phyloP scores from a whole-genome alignment of 805 yeast species.

The Yarrowia deformans region DNA sequence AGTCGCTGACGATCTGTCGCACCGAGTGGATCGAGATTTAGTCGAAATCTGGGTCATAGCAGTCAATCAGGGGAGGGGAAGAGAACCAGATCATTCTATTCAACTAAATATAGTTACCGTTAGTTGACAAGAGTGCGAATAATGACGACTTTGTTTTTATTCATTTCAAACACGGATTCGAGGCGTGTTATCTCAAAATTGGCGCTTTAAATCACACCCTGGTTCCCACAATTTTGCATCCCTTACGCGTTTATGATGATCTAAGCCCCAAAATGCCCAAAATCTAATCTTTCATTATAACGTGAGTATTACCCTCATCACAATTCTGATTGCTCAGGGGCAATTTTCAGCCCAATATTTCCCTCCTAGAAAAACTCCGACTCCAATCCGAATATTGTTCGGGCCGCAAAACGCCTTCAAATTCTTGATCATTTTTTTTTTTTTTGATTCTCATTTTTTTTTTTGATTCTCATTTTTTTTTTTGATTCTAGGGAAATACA shows the following conservation, averaged over 20 bases:
- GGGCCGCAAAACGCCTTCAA: background rate
- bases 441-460: too few species aligned
- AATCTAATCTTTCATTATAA: background rate
- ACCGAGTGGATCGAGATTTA: background rate
- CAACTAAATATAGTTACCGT: too few species aligned
- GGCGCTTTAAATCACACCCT: too few species aligned
- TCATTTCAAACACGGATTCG: too few species aligned
- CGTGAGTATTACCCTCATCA: background rate
- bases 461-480: too few species aligned
- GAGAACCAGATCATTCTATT: too few species aligned
- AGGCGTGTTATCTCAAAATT: too few species aligned
- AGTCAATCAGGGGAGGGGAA: too few species aligned
- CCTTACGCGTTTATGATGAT: background rate
- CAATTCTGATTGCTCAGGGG: background rate
- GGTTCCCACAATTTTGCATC: background rate
- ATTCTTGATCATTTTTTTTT: slow-evolving; percentile 5
- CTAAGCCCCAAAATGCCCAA: background rate
- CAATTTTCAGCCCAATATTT: background rate
- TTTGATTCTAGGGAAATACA: too few species aligned
- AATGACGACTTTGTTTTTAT: too few species aligned
- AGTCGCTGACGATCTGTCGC: background rate
- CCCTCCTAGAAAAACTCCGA: background rate
- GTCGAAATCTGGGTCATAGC: too few species aligned
- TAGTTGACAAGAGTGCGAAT: too few species aligned
- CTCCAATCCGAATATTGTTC: background rate